A percentile compares a stretch with the other conserved stretches of the same genome.
Conservation (phyloP, 2,329 filamentous ascomycete genomes). For the Fusarium sp. region DNA sequence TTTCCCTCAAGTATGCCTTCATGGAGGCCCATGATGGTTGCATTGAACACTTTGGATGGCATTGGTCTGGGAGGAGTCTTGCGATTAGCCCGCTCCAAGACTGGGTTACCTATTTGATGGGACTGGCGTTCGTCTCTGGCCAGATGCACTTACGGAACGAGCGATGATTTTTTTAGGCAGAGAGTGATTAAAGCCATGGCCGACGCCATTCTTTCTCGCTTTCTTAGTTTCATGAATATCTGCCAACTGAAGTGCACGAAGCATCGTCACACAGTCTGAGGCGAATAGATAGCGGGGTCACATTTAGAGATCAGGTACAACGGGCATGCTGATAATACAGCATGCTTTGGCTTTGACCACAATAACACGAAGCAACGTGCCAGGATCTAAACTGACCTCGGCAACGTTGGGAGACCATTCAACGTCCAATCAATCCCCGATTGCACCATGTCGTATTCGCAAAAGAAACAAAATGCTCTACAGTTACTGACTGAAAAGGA, state of each 20-base stretch:
- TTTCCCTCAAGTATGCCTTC: not conserved
- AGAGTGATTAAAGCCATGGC: not conserved
- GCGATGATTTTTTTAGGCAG: not conserved
- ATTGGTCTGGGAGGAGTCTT: slow-evolving; percentile 7
- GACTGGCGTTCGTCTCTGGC: slow-evolving; percentile 27
- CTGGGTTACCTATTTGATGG: not conserved
- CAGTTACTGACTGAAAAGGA: not conserved
- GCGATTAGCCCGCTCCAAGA: not conserved
- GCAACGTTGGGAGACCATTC: not conserved
- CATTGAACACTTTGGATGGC: not conserved
- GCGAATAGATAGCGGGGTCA: slow-evolving; percentile 5
- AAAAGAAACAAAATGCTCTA: not conserved
- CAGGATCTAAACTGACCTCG: not conserved
- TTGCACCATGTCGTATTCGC: not conserved
- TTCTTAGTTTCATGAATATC: not conserved
- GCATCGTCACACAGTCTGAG: not conserved
- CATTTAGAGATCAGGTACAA: slow-evolving; percentile 11
- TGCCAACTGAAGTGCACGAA: not conserved
- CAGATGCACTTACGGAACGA: not conserved
- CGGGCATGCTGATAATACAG: slow-evolving; percentile 8
- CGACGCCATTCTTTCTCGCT: not conserved
- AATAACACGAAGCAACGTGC: slow-evolving; percentile 5
- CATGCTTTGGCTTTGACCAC: slow-evolving; percentile 6
- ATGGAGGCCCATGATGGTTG: not conserved
- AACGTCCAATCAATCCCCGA: not conserved